phyloP scores from a whole-genome alignment of 192 early-diverging fungal genomes.

The Linderina pennispora region DNA sequence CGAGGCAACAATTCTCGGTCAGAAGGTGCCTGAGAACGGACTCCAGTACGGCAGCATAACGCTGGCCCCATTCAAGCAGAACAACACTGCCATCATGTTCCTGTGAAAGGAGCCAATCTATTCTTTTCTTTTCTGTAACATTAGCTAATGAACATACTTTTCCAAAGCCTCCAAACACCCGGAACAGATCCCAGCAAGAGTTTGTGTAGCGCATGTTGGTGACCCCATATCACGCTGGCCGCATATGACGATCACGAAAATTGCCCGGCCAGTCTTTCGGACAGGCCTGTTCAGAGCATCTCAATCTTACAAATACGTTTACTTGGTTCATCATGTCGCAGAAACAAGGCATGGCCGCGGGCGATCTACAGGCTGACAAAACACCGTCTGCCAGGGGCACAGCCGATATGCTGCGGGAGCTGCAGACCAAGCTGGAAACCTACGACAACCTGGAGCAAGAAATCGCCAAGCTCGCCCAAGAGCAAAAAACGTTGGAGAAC shows the following conservation, averaged over 20 bases:
- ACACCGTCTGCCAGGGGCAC: too few species aligned
- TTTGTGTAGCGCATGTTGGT: too few species aligned
- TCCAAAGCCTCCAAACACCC: too few species aligned
- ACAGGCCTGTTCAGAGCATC: too few species aligned
- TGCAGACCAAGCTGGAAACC: slow-evolving; percentile 16
- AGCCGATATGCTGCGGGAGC: slow-evolving; percentile 12
- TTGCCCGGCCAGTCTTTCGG: too few species aligned
- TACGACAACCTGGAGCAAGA: slow-evolving; percentile 26
- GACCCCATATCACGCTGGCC: too few species aligned
- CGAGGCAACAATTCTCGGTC: background rate
- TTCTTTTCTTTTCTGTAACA: background rate
- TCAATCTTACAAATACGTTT: too few species aligned
- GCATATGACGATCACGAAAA: too few species aligned
- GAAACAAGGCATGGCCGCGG: too few species aligned
- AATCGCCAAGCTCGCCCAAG: slow-evolving; percentile 20
- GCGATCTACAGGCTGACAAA: too few species aligned
- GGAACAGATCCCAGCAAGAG: too few species aligned
- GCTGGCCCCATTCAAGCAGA: background rate
- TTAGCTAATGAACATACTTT: background rate
- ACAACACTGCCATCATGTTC: background rate
- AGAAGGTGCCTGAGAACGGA: background rate
- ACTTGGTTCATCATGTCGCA: too few species aligned
- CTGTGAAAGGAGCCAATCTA: background rate
- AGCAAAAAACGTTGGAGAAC: slow-evolving; percentile 32
- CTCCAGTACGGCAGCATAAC: background rate